A percentile compares a stretch with the other conserved stretches of the same genome.
Conservation (phyloP, 2,329 filamentous ascomycete species). For the Chaetoscypha palmicola region DNA sequence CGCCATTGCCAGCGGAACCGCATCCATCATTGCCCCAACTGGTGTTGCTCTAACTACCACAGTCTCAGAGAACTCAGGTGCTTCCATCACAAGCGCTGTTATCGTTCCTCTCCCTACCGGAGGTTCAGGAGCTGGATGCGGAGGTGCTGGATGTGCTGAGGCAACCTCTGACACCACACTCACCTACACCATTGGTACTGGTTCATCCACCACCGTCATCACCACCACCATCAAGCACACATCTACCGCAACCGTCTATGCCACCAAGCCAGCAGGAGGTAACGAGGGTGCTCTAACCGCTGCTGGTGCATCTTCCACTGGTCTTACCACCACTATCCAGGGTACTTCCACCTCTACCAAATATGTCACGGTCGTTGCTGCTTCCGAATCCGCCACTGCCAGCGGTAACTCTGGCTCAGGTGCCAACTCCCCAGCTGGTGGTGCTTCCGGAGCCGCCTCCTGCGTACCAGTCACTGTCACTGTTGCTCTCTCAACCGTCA, state of each 20-base stretch:
- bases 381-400: slow-evolving; percentile 1
- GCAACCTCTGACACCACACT: slow-evolving; percentile 25
- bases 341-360: slow-evolving; percentile 19
- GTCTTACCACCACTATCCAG: slow-evolving; percentile 14
- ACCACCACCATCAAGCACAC: slow-evolving; percentile 38
- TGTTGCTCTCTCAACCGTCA: slow-evolving; percentile 24
- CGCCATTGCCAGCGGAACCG: slow-evolving; percentile 12
- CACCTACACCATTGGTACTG: slow-evolving; percentile 35
- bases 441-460: slow-evolving; percentile 8
- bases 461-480: slow-evolving; percentile 27
- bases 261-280: slow-evolving; percentile 18
- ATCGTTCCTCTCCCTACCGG: slow-evolving; percentile 11
- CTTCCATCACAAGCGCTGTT: slow-evolving; percentile 1
- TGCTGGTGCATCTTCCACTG: not conserved
- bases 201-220: slow-evolving; percentile 39
- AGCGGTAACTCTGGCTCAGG: slow-evolving; percentile 6
- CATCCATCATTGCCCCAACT: slow-evolving; percentile 5
- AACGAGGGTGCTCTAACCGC: slow-evolving; percentile 1
- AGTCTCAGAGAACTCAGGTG: slow-evolving; percentile 2
- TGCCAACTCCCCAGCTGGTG: slow-evolving; percentile 1
- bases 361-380: slow-evolving; percentile 20
- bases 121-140: not conserved
- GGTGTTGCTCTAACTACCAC: slow-evolving; percentile 6
- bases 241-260: slow-evolving; percentile 27
- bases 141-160: slow-evolving; percentile 1